A percentile compares a stretch with the other conserved stretches of the same genome.
Evolutionary conservation across 78 protist genomes (phyloP).

Genomic region (Protostelium mycophagum): DNA sequence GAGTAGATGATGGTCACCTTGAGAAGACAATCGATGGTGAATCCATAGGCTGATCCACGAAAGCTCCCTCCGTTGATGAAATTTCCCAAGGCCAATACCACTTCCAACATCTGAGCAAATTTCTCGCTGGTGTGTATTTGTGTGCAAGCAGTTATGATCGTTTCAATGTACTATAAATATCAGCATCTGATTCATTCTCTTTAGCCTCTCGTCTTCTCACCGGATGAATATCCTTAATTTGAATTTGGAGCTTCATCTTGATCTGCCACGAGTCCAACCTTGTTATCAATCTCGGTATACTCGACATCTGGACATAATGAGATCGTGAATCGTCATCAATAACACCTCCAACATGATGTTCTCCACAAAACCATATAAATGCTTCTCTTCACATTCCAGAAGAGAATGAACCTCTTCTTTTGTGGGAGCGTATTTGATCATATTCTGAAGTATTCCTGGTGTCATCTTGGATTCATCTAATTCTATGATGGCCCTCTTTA

Average conservation of each 20-base stretch:
- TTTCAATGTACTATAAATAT: not conserved
- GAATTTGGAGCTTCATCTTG: not conserved
- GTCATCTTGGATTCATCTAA: not conserved
- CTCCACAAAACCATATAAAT: not conserved
- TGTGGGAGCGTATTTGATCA: not conserved
- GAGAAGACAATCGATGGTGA: slow-evolving; percentile 7
- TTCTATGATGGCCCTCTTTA: not conserved
- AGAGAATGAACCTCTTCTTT: not conserved
- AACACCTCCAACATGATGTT: not conserved
- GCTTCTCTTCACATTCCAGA: not conserved
- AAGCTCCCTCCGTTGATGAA: slow-evolving; percentile 65
- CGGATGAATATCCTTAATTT: not conserved
- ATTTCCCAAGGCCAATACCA: slow-evolving; percentile 47
- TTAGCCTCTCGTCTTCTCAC: not conserved
- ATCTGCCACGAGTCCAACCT: not conserved
- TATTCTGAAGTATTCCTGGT: not conserved
- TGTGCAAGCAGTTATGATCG: not conserved
- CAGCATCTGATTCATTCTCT: not conserved
- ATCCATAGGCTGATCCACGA: slow-evolving; percentile 55
- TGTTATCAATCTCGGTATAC: not conserved
- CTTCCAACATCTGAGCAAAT: not conserved
- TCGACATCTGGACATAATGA: not conserved
- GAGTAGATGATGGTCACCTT: not conserved
- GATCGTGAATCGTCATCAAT: not conserved
- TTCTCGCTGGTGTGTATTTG: not conserved